These are phyloP conservation scores for Helianthus annuus DNA, from an alignment of 129 eudicot genomes.

Conservation along the genomic window DNA sequence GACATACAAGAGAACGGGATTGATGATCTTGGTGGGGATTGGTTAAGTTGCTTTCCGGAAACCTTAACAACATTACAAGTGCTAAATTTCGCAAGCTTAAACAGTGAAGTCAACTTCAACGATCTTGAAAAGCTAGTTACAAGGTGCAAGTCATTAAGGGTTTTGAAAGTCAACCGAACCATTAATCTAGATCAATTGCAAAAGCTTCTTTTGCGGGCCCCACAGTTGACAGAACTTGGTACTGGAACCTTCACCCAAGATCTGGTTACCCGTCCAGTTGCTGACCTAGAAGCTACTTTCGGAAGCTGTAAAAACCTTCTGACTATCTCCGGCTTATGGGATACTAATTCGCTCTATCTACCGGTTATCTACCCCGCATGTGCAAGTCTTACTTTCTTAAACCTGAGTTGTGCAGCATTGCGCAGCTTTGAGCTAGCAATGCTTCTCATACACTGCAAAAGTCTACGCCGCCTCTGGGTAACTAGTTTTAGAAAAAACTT, in stretches of 20 bases:
- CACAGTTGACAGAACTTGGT: constrained; percentile 69
- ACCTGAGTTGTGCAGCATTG: constrained; percentile 60
- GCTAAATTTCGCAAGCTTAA: constrained; percentile 69
- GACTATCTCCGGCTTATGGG: constrained; percentile 82
- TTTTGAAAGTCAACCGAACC: constrained; percentile 59
- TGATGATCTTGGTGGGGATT: constrained; percentile 72
- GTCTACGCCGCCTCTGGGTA: constrained; percentile 88
- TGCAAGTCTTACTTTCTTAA: constrained; percentile 55
- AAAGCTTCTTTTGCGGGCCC: constrained; percentile 57
- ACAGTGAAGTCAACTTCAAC: constrained; percentile 63
- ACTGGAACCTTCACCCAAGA: constrained; percentile 76
- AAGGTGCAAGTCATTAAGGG: constrained; percentile 61
- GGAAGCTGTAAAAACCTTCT: constrained; percentile 47
- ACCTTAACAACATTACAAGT: constrained; percentile 52
- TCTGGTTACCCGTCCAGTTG: constrained; percentile 37
- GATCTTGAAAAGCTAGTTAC: constrained; percentile 70
- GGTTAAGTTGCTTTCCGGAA: constrained; percentile 81
- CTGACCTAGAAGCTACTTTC: constrained; percentile 48
- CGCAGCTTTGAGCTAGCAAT: constrained; percentile 55
- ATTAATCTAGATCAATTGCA: constrained; percentile 59
- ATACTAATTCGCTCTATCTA: constrained; percentile 53
- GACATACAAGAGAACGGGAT: constrained; percentile 72
- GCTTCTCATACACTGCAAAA: constrained; percentile 58
- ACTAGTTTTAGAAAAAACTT: background rate
- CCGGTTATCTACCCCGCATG: constrained; percentile 66